Percentiles rank a stretch among this genome's conserved stretches.
phyloP scores from a whole-genome alignment of 2,329 filamentous ascomycete species.

The Colletotrichum sublineola region DNA sequence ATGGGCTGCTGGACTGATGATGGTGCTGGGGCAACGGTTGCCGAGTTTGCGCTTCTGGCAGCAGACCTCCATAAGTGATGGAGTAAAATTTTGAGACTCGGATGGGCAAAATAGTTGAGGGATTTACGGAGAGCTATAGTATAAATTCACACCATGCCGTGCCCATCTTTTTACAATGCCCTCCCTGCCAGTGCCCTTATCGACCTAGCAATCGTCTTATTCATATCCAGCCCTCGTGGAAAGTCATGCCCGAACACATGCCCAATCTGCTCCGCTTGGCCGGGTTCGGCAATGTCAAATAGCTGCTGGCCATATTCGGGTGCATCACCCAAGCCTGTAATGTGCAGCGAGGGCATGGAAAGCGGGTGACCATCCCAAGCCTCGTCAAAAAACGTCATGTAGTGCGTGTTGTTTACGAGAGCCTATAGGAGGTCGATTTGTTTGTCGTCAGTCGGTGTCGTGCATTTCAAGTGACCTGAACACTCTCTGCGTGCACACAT shows the following conservation, averaged over 20 bases:
- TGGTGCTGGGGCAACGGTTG: slow-evolving; percentile 11
- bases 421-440: neutral
- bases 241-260: slow-evolving; percentile 1
- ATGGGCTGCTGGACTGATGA: slow-evolving; percentile 16
- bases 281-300: slow-evolving; percentile 19
- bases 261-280: slow-evolving; percentile 5
- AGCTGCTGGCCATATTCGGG: slow-evolving; percentile 23
- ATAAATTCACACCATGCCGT: neutral
- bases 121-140: no score
- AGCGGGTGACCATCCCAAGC: slow-evolving; percentile 23
- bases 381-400: slow-evolving; percentile 17
- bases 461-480: neutral
- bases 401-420: neutral
- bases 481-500: neutral
- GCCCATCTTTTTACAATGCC: neutral
- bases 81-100: no score
- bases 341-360: slow-evolving; percentile 22
- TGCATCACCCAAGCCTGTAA: slow-evolving; percentile 16
- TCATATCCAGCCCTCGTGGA: neutral
- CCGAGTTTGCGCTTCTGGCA: slow-evolving; percentile 23
- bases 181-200: neutral
- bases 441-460: neutral
- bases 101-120: no score
- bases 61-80: neutral
- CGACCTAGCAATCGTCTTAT: neutral